Conservation (phyloP, 306 rosid species). For the Malus sieversii region DNA sequence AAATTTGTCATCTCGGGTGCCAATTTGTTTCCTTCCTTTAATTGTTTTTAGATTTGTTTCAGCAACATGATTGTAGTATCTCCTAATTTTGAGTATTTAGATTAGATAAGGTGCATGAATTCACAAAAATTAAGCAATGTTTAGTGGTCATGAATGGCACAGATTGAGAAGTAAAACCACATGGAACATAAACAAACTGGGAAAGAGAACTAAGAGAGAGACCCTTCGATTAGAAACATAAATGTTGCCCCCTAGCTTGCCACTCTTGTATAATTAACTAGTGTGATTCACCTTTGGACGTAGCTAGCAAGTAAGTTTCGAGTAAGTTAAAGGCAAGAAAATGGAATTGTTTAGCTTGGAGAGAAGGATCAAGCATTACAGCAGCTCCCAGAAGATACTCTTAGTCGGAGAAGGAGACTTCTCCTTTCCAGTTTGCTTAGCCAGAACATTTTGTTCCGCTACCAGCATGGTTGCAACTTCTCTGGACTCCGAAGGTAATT, state of each 20-base stretch:
- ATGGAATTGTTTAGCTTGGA: neutral
- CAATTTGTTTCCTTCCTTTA: too few relatives aligned
- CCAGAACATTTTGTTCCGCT: neutral
- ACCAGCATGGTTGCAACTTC: conserved; percentile 8
- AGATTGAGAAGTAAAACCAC: neutral
- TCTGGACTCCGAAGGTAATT: conserved; percentile 3
- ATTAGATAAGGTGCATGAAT: too few relatives aligned
- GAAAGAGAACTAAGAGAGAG: neutral
- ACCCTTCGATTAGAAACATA: neutral
- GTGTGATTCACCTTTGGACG: too few relatives aligned
- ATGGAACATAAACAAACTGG: neutral
- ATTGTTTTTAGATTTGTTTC: too few relatives aligned
- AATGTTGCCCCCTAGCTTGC: too few relatives aligned
- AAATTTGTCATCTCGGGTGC: too few relatives aligned
- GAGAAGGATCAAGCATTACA: too few relatives aligned
- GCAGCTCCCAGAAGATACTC: neutral
- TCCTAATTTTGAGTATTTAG: too few relatives aligned
- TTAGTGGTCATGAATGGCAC: neutral
- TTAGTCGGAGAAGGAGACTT: conserved; percentile 13
- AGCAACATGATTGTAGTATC: too few relatives aligned
- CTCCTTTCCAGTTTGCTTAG: neutral
- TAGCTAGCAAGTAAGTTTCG: too few relatives aligned
- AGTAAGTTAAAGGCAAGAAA: neutral
- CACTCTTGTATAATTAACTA: too few relatives aligned
- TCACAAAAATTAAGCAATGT: neutral